These are phyloP conservation scores for Apiotrichum montevideense DNA, from an alignment of 1,284 basidiomycete species.

Conservation along the genomic window DNA sequence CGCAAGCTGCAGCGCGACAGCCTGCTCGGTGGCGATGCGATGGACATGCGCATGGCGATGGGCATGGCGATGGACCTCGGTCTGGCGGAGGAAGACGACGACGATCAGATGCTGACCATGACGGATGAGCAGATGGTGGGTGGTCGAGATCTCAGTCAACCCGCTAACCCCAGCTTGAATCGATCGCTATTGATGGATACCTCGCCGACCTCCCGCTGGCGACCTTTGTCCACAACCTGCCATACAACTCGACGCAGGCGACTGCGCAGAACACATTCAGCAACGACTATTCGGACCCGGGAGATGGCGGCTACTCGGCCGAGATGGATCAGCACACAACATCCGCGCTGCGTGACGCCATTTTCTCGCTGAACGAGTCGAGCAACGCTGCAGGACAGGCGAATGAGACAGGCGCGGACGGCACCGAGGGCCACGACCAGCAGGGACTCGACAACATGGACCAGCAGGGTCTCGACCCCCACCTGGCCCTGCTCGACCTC, in stretches of 20 bases:
- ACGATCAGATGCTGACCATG: slow-evolving; percentile 39
- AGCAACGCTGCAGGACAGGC: slow-evolving; percentile 17
- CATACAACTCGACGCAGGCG: slow-evolving; percentile 24
- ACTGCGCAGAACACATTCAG: slow-evolving; percentile 19
- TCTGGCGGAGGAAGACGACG: slow-evolving; percentile 37
- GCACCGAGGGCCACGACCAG: slow-evolving; percentile 20
- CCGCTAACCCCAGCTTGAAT: slow-evolving; percentile 31
- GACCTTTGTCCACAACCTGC: slow-evolving; percentile 42
- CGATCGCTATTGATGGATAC: slow-evolving; percentile 44
- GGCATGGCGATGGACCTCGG: slow-evolving; percentile 44
- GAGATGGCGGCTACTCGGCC: slow-evolving; percentile 28
- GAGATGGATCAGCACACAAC: slow-evolving; percentile 47
- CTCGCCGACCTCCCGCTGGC: slow-evolving; percentile 43
- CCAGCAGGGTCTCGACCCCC: slow-evolving; percentile 30
- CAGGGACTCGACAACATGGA: slow-evolving; percentile 20
- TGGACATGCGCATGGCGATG: slow-evolving; percentile 44
- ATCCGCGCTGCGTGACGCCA: slow-evolving; percentile 44
- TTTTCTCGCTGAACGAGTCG: slow-evolving; percentile 45
- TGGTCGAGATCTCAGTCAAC: not conserved
- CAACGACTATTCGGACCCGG: slow-evolving; percentile 26
- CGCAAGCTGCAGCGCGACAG: slow-evolving; percentile 33
- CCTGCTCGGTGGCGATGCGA: slow-evolving; percentile 26
- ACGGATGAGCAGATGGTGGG: slow-evolving; percentile 44
- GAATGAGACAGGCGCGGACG: slow-evolving; percentile 21
- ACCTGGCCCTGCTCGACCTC: slow-evolving; percentile 41